Evolutionary conservation across 305 asterid genomes (phyloP).

Genomic region (Fraxinus xanthoxyloides): DNA sequence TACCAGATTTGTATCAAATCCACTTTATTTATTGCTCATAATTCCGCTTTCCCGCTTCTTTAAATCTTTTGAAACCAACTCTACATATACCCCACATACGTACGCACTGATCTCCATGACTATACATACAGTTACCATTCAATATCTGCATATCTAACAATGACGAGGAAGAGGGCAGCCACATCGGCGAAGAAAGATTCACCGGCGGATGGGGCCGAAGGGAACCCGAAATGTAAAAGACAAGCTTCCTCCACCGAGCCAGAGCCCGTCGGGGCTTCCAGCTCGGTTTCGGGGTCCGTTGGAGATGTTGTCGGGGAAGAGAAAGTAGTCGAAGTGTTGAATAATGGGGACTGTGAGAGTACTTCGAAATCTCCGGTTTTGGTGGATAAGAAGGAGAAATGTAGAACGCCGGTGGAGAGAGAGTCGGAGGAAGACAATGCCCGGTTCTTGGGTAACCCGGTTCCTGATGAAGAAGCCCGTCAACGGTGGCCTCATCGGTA

Average conservation of each 20-base stretch:
- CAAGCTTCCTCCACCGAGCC: neutral
- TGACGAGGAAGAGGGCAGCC: constrained; percentile 32
- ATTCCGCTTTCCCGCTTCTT: constrained; percentile 1
- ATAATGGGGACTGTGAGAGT: constrained; percentile 6
- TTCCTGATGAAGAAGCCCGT: constrained; percentile 39
- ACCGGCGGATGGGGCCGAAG: constrained; percentile 7
- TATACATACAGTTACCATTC: neutral
- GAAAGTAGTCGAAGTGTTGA: neutral
- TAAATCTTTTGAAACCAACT: neutral
- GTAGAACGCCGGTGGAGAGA: neutral
- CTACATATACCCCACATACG: neutral
- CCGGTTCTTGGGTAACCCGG: constrained; percentile 35
- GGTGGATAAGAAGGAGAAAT: constrained; percentile 5
- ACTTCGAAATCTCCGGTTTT: neutral
- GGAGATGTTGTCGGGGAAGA: constrained; percentile 17
- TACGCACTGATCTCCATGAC: neutral
- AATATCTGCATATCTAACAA: neutral
- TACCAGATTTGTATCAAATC: neutral
- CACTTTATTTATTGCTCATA: neutral
- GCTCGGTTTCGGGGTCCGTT: neutral
- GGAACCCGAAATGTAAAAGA: neutral
- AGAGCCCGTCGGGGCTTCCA: neutral
- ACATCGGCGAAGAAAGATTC: constrained; percentile 10
- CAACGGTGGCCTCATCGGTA: constrained; percentile 59
- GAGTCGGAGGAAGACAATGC: neutral